Evolutionary conservation across 129 eudicot genomes (phyloP), one percentile per base, ranked within the genome.

Genomic region (Flaveria ramosissima): DNA sequence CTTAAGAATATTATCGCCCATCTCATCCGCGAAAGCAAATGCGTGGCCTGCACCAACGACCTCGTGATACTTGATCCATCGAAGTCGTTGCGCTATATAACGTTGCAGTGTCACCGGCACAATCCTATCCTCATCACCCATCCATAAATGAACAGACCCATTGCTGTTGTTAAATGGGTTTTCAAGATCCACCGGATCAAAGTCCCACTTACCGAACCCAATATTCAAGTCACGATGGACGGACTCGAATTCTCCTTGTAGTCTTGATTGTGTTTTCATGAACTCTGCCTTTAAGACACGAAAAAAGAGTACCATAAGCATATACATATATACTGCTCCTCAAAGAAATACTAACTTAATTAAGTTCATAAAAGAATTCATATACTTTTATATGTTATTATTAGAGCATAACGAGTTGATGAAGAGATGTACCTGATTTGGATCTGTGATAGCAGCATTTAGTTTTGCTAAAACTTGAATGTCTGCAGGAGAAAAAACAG

Each of bases 21-120:
- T 84, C 30, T 85, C 94, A 26, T 82, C 65, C 9, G 83, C 84
- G 63, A 41, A 80, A 0, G 84, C 83, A 68, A 82, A 73, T 79
- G 70, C 24, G 69, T 89, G 95, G 17, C 95, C 95, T 46, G 85
- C 83, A 36, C 89, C 91, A 11, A 74, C 5, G 36, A 86, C 17
- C 79, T 89, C 91, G 64, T 89, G 95, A 65, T 89, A 89, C 19
- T 83, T 76, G 74, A 89, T 78, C 95, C 95, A 89, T 6, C 83
- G 81, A 8, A 84, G 84, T 76, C 52, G 69, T 6, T 75, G 46
- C 70, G 75, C 88, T 30, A 89, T 89, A 74, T 80, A 83, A 4
- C 91, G 84, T 71, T 89, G 95, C 73, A 89, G 71, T 16, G 76
- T 41, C 23, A 75, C 91, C 3, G 87, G 86, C 11, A 86, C 91